Evolutionary conservation across 2,329 filamentous ascomycete species (phyloP).

Genomic region (Endoconidiophora laricicola): DNA sequence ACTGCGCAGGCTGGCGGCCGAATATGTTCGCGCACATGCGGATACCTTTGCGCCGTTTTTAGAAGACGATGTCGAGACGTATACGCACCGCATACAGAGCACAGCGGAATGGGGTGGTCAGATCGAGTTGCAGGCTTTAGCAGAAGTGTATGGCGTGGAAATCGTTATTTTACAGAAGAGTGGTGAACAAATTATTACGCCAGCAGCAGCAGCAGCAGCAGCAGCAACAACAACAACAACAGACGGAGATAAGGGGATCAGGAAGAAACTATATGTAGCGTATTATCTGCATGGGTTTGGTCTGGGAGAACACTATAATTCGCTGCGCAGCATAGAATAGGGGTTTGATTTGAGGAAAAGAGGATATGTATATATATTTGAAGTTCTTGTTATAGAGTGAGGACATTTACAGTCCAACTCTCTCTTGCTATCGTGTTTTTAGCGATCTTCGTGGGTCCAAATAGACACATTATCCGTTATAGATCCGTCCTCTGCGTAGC

Average conservation of each 20-base stretch:
- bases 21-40: conserved; percentile 55
- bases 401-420: neutral
- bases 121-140: conserved; percentile 72
- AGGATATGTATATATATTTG: neutral
- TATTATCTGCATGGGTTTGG: conserved; percentile 93
- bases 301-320: conserved; percentile 95
- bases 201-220: conserved; percentile 18
- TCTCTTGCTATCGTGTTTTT: neutral
- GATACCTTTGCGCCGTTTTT: conserved; percentile 79
- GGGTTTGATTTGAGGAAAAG: neutral
- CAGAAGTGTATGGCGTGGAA: conserved; percentile 60
- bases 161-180: conserved; percentile 81
- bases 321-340: conserved; percentile 33
- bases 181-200: conserved; percentile 56
- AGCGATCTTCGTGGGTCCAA: conserved; percentile 24
- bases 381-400: neutral
- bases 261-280: conserved; percentile 62
- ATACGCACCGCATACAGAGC: conserved; percentile 60
- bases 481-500: conserved; percentile 27
- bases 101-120: conserved; percentile 96
- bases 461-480: conserved; percentile 37
- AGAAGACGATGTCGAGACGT: conserved; percentile 59
- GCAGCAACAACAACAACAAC: no score
- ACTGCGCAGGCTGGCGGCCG: conserved; percentile 55
- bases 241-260: conserved; percentile 23